These are phyloP conservation scores for Musa troglodytarum DNA, from an alignment of 176 grass and related monocot genomes.

Conservation along the genomic window DNA sequence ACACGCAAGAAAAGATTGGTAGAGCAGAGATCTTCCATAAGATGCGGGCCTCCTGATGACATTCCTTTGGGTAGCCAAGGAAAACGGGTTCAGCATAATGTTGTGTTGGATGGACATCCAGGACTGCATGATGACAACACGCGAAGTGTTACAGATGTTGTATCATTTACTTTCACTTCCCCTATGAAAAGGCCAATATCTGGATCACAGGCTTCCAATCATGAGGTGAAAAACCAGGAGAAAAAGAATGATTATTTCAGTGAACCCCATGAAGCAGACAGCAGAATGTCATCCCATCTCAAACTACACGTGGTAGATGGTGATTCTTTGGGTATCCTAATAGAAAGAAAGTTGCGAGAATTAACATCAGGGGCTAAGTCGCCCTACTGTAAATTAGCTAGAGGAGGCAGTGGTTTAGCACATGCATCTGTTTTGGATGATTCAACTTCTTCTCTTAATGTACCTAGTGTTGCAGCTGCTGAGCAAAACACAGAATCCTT, in stretches of 20 bases:
- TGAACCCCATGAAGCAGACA: slow-evolving; percentile 21
- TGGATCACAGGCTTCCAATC: neutral
- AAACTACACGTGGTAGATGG: slow-evolving; percentile 49
- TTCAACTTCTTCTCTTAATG: slow-evolving; percentile 31
- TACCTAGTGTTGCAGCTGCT: slow-evolving; percentile 36
- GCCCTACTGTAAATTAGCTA: slow-evolving; percentile 14
- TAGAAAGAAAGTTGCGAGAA: slow-evolving; percentile 86
- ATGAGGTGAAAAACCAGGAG: slow-evolving; percentile 16
- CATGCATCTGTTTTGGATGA: slow-evolving; percentile 65
- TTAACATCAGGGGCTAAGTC: slow-evolving; percentile 46
- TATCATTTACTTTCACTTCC: slow-evolving; percentile 91
- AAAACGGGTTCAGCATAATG: slow-evolving; percentile 59
- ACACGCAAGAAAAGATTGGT: slow-evolving; percentile 42
- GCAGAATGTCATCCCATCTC: neutral
- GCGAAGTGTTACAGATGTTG: slow-evolving; percentile 61
- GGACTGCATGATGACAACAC: slow-evolving; percentile 40
- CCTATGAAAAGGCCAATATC: slow-evolving; percentile 53
- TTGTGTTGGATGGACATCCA: slow-evolving; percentile 65
- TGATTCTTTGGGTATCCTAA: slow-evolving; percentile 69
- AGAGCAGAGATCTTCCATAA: slow-evolving; percentile 29
- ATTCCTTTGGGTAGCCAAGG: slow-evolving; percentile 36
- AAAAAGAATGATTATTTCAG: slow-evolving; percentile 17
- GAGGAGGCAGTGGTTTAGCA: slow-evolving; percentile 7
- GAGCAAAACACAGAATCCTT: slow-evolving; percentile 44
- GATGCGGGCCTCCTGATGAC: slow-evolving; percentile 29